phyloP scores from a whole-genome alignment of 176 grass and related monocot genomes.

The Miscanthus lutarioriparius region DNA sequence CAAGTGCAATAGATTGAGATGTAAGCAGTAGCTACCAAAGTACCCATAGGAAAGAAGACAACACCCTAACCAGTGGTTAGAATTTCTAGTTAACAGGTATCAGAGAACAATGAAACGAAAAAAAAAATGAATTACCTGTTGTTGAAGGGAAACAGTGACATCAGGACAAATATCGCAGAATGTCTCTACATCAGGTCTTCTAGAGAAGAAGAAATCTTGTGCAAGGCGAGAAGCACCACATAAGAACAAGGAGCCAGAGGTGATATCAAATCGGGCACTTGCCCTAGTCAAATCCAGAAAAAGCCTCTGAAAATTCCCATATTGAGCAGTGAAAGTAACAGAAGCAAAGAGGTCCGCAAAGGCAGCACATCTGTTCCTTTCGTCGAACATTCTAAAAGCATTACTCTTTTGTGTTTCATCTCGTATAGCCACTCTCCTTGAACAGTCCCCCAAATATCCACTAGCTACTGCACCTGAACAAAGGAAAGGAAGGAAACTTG shows the following conservation, averaged over 20 bases:
- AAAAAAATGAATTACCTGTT: conserved; percentile 61
- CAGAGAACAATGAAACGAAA: conserved; percentile 20
- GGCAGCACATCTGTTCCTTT: conserved; percentile 60
- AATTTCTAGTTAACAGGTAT: conserved; percentile 27
- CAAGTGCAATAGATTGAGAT: background rate
- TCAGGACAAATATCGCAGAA: conserved; percentile 76
- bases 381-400: conserved; percentile 41
- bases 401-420: conserved; percentile 39
- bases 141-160: conserved; percentile 75
- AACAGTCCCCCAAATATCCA: conserved; percentile 72
- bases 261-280: conserved; percentile 63
- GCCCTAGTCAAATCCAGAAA: conserved; percentile 85
- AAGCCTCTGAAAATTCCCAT: conserved; percentile 89
- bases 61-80: background rate
- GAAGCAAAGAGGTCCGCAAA: conserved; percentile 81
- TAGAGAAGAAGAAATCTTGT: conserved; percentile 70
- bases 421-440: conserved; percentile 36
- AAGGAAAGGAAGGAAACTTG: conserved; percentile 11
- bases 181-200: conserved; percentile 54
- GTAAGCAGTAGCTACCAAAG: background rate
- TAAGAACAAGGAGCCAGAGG: conserved; percentile 76
- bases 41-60: conserved; percentile 7
- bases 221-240: conserved; percentile 60
- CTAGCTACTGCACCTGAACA: conserved; percentile 73
- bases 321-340: conserved; percentile 73